A percentile compares a stretch with the other conserved stretches of the same genome.
phyloP scores from a whole-genome alignment of 75 land plant species.

The Sequoia sempervirens region DNA sequence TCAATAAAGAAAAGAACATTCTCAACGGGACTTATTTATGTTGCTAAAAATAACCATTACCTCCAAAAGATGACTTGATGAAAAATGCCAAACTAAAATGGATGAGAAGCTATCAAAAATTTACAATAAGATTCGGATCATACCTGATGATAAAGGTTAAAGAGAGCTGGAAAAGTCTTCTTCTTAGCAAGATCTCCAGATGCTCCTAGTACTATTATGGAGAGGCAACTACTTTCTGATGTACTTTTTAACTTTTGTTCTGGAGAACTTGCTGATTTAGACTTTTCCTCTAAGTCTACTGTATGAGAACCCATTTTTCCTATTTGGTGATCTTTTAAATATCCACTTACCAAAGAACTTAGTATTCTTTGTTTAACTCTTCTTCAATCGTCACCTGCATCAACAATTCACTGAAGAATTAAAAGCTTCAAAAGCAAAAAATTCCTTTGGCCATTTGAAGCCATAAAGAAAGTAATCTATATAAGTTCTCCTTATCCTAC shows the following conservation, averaged over 20 bases:
- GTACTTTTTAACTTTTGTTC: background rate
- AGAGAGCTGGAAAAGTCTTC: constrained; percentile 90
- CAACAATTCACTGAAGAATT: background rate
- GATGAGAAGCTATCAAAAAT: background rate
- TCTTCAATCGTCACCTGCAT: constrained; percentile 1
- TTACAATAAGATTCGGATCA: background rate
- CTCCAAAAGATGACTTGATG: background rate
- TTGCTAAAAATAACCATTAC: background rate
- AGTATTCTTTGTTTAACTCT: background rate
- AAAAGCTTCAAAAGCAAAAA: background rate
- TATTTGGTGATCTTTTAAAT: background rate
- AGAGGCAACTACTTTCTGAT: constrained; percentile 62
- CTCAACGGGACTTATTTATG: background rate
- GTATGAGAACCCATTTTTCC: constrained; percentile 2
- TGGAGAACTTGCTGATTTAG: background rate
- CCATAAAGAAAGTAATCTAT: background rate
- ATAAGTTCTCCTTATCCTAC: constrained; percentile 2
- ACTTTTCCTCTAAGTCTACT: too few species aligned
- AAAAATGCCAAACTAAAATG: background rate
- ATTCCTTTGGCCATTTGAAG: background rate
- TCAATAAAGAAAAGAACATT: background rate
- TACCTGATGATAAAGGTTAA: constrained; percentile 72
- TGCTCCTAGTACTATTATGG: constrained; percentile 83
- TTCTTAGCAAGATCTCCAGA: constrained; percentile 97
- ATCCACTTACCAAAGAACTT: constrained; percentile 1